Conservation (phyloP, 371 early-diverging fungal genomes). For the Chytridium lagenaria region DNA sequence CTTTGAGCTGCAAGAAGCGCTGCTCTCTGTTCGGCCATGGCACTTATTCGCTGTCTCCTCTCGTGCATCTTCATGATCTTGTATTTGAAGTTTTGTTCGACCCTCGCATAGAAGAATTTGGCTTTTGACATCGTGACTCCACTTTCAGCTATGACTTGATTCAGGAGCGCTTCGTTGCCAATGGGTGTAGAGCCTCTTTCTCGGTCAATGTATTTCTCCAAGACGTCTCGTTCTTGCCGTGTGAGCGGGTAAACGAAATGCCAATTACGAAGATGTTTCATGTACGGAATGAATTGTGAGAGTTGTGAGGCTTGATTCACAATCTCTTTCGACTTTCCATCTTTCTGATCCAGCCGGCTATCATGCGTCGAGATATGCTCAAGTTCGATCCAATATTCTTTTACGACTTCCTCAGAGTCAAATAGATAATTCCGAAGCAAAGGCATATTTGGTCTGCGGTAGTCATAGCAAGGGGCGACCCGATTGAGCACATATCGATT, state of each 20-base stretch:
- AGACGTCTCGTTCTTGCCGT: conserved; percentile 40
- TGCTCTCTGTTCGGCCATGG: not conserved
- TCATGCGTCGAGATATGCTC: conserved; percentile 27
- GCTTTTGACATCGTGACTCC: conserved; percentile 47
- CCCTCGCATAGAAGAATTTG: conserved; percentile 50
- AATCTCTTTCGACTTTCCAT: not conserved
- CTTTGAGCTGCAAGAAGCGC: not conserved
- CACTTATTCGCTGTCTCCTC: not conserved
- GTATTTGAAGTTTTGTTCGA: conserved; percentile 41
- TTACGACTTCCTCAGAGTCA: conserved; percentile 24
- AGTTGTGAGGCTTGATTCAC: too few relatives aligned
- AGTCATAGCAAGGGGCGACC: conserved; percentile 41
- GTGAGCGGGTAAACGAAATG: conserved; percentile 46
- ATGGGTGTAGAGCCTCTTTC: conserved; percentile 50
- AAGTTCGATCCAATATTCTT: conserved; percentile 47
- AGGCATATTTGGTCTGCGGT: conserved; percentile 9
- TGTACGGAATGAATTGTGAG: not conserved
- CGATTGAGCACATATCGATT: conserved; percentile 23
- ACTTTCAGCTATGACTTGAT: conserved; percentile 44
- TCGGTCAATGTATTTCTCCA: conserved; percentile 54
- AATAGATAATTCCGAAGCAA: conserved; percentile 33
- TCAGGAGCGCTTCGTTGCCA: conserved; percentile 43
- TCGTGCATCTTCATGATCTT: conserved; percentile 37
- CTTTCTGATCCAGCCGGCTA: not conserved
- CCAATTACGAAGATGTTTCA: conserved; percentile 55